phyloP scores from a whole-genome alignment of 768 basidiomycete genomes.

The Tylopilus felleus region DNA sequence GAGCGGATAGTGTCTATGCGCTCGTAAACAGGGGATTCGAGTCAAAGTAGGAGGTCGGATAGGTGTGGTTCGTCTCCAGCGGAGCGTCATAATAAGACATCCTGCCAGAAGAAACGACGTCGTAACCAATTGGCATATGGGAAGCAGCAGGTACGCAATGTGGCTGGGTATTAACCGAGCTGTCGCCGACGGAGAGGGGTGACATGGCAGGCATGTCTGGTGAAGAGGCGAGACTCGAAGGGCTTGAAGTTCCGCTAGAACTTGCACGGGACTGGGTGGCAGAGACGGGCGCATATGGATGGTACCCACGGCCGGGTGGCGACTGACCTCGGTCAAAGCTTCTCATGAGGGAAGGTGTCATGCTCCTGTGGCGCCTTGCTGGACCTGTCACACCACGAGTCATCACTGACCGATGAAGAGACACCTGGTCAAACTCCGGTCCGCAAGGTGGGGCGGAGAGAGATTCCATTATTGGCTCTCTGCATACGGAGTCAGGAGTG shows the following conservation, averaged over 20 bases:
- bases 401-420: constrained; percentile 24
- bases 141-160: constrained; percentile 22
- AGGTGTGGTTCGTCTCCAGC: constrained; percentile 23
- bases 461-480: constrained; percentile 41
- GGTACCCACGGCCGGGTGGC: constrained; percentile 47
- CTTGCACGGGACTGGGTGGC: constrained; percentile 27
- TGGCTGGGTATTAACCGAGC: constrained; percentile 12
- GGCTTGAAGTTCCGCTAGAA: constrained; percentile 29
- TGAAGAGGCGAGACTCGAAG: constrained; percentile 27
- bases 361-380: constrained; percentile 67
- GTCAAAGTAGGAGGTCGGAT: constrained; percentile 20
- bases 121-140: constrained; percentile 21
- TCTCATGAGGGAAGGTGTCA: constrained; percentile 64
- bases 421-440: constrained; percentile 55
- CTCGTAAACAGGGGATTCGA: constrained; percentile 22
- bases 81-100: constrained; percentile 29
- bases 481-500: constrained; percentile 30
- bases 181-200: constrained; percentile 15
- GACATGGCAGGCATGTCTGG: constrained; percentile 27
- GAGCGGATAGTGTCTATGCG: constrained; percentile 14
- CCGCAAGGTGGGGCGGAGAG: constrained; percentile 67
- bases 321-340: constrained; percentile 50
- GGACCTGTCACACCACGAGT: constrained; percentile 48
- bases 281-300: constrained; percentile 47
- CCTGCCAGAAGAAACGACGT: constrained; percentile 22